Evolutionary conservation across 1,284 basidiomycete species (phyloP), one percentile per base, ranked within the genome.

Genomic region (Earliella scabrosa): DNA sequence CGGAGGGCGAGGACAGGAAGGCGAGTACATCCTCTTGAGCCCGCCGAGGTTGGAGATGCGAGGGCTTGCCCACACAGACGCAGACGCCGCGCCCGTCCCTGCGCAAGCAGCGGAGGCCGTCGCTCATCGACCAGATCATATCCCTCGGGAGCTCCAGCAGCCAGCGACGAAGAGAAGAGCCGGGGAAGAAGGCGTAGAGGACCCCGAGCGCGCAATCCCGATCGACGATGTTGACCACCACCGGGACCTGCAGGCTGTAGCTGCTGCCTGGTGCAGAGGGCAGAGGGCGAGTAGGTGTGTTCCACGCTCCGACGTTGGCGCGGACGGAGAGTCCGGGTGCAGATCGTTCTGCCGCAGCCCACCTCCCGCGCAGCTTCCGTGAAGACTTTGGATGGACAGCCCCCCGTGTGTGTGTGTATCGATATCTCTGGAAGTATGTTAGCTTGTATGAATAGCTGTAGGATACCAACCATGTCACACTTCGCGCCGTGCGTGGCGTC

Each of bases 111-210:
- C 49, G 61, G 48, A 38, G 61, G 32, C 61, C 61, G 5, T 63
- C 61, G 38, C 56, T 63, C 50, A 53, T 63, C 50, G 54, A 63
- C 10, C 55, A 60, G 39, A 52, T 63, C 53, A 58, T 60, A 11
- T 50, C 56, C 21, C 21, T 63, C 11, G 56, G 55, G n/a, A 32
- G 48, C 13, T 48, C 61, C 9, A 34, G n/a, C n/a, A n/a, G 45
- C 36, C 50, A 50, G 43, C 61, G 58, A 21, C 56, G 56, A 46
- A 44, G 53, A 56, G 53, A 52, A 31, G 58, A 57, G 31, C 40
- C 53, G 29, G 53, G 44, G 45, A 50, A 52, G 50, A 56, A 54
- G 40, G 43, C 49, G 16, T 54, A 58, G 45, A n/a, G n/a, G n/a
- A 50, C 49, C 13, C 36, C 41, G 40, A 4, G 16, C 11, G 18